These are phyloP conservation scores for Escovopsis sp. DNA, from an alignment of 2,329 filamentous ascomycete genomes.

Conservation along the genomic window DNA sequence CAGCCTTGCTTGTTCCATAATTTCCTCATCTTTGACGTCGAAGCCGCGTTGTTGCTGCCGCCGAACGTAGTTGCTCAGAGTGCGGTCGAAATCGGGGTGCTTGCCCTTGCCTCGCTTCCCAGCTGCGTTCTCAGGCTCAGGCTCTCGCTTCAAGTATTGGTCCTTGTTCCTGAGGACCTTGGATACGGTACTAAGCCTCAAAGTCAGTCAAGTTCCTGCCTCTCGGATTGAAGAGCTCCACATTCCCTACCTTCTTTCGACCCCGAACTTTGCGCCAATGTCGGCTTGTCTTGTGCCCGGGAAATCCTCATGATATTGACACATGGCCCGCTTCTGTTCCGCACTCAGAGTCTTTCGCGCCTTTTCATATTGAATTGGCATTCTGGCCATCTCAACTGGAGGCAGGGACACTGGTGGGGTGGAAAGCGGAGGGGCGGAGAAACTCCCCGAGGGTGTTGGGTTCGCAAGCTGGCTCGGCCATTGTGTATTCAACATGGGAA, in stretches of 20 bases:
- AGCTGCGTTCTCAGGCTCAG: conserved; percentile 49
- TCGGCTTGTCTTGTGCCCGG: conserved; percentile 88
- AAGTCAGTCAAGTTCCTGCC: conserved; percentile 13
- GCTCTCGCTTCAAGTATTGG: conserved; percentile 77
- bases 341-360: conserved; percentile 82
- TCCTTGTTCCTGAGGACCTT: conserved; percentile 93
- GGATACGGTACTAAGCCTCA: conserved; percentile 69
- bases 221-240: not conserved
- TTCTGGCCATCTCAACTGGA: conserved; percentile 15
- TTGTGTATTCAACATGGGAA: conserved; percentile 55
- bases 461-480: conserved; percentile 79
- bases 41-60: conserved; percentile 67
- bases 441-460: conserved; percentile 38
- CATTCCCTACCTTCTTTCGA: conserved; percentile 75
- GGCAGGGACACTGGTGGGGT: conserved; percentile 44
- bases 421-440: conserved; percentile 42
- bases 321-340: conserved; percentile 83
- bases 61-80: conserved; percentile 72
- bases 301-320: conserved; percentile 80
- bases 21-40: conserved; percentile 62
- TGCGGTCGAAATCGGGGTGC: conserved; percentile 79
- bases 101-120: conserved; percentile 75
- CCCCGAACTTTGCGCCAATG: conserved; percentile 88
- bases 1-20: conserved; percentile 68
- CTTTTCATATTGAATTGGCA: conserved; percentile 34